These are phyloP conservation scores for Amaranthus palmeri DNA, from an alignment of 148 eudicot species.

Conservation along the genomic window DNA sequence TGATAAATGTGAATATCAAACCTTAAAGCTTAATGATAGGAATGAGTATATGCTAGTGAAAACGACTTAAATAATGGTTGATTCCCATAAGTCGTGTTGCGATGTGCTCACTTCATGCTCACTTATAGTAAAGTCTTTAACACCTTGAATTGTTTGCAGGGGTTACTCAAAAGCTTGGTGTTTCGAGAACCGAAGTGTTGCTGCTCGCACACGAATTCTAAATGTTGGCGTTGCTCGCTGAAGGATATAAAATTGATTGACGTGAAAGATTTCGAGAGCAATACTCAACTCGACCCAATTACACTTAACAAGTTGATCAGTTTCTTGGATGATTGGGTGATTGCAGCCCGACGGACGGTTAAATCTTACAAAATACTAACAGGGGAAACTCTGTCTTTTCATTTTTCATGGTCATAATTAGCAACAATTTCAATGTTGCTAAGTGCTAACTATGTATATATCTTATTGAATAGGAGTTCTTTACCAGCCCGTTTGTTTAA, in stretches of 20 bases:
- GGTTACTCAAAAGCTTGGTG: conserved; percentile 13
- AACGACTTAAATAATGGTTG: too few species aligned
- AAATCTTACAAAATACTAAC: conserved; percentile 1
- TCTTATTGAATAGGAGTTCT: too few species aligned
- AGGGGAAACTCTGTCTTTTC: conserved; percentile 15
- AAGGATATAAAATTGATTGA: conserved; percentile 12
- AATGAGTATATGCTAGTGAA: too few species aligned
- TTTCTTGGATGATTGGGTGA: conserved; percentile 20
- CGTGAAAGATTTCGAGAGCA: conserved; percentile 13
- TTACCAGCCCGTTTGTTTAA: too few species aligned
- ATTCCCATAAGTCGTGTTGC: too few species aligned
- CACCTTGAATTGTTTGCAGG: conserved; percentile 1
- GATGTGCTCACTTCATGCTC: too few species aligned
- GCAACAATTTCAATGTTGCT: not conserved
- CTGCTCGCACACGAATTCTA: not conserved
- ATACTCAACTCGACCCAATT: conserved; percentile 3
- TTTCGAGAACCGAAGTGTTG: conserved; percentile 12
- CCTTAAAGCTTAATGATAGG: too few species aligned
- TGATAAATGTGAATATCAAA: too few species aligned
- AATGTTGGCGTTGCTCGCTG: conserved; percentile 25
- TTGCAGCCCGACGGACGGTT: conserved; percentile 9
- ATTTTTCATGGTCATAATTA: conserved; percentile 17
- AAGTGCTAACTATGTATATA: too few species aligned
- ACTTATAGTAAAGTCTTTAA: too few species aligned
- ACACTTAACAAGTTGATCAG: conserved; percentile 13